Conservation (phyloP, 805 yeast species). For the Ogataea thermomethanolica region DNA sequence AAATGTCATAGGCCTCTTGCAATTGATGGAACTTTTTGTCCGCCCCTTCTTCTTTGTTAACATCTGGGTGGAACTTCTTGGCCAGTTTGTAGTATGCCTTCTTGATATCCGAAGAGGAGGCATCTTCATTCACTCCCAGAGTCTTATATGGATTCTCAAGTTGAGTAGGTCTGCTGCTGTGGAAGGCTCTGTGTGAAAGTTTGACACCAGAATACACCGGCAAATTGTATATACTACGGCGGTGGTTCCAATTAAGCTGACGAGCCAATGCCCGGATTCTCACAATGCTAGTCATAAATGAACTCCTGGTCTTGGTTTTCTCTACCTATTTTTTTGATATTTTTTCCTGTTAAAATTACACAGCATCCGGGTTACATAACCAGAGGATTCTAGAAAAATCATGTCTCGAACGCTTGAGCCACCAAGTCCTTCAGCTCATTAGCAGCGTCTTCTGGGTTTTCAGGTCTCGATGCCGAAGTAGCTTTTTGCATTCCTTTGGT, state of each 20-base stretch:
- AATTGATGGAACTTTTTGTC: conserved; percentile 87
- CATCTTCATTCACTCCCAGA: conserved; percentile 70
- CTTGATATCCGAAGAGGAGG: conserved; percentile 82
- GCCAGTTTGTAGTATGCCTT: conserved; percentile 93
- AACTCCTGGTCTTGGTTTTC: background rate
- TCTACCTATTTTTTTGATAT: background rate
- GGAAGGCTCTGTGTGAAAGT: conserved; percentile 36
- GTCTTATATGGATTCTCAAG: conserved; percentile 76
- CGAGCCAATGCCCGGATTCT: conserved; percentile 2
- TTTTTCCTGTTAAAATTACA: conserved; percentile 1
- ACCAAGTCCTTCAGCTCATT: conserved; percentile 33
- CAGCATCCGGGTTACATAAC: conserved; percentile 14
- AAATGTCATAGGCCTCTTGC: conserved; percentile 90
- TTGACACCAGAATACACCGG: background rate
- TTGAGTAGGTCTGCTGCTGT: conserved; percentile 33
- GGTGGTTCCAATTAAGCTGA: background rate
- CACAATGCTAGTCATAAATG: conserved; percentile 3
- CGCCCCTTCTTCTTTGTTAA: conserved; percentile 86
- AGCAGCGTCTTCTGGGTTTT: conserved; percentile 23
- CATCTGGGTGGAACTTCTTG: conserved; percentile 93
- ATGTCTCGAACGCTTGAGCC: conserved; percentile 32
- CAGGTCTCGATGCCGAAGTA: conserved; percentile 3
- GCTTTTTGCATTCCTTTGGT: conserved; percentile 2
- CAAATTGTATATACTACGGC: no score
- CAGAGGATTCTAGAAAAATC: conserved; percentile 14